Evolutionary conservation across 2,329 filamentous ascomycete species (phyloP).

Genomic region (Arthrobotrys entomopaga): DNA sequence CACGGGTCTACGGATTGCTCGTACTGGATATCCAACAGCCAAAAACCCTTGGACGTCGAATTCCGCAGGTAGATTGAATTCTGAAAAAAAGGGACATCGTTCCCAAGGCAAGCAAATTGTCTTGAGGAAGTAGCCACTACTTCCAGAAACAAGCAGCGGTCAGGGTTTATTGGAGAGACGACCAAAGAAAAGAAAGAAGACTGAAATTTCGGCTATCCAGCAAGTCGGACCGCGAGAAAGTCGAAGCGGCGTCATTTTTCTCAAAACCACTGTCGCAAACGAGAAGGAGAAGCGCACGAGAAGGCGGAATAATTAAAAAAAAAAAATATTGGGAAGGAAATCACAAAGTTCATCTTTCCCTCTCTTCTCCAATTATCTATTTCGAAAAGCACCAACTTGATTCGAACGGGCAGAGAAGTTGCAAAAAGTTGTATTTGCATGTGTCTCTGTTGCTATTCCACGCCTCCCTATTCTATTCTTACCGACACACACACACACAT

Average conservation of each 20-base stretch:
- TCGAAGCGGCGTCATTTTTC: slow-evolving; percentile 49
- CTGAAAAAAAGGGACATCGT: slow-evolving; percentile 1
- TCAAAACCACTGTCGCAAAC: slow-evolving; percentile 42
- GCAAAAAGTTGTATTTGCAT: slow-evolving; percentile 22
- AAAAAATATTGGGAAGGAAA: slow-evolving; percentile 7
- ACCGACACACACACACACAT: slow-evolving; percentile 12
- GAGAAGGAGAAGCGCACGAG: slow-evolving; percentile 40
- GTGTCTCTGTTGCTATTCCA: slow-evolving; percentile 29
- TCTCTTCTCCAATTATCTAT: slow-evolving; percentile 18
- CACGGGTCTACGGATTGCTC: slow-evolving; percentile 13
- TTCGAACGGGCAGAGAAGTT: slow-evolving; percentile 13
- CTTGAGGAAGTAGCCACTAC: slow-evolving; percentile 17
- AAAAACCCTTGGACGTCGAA: slow-evolving; percentile 42
- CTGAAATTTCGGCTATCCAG: slow-evolving; percentile 55
- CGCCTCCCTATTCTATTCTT: slow-evolving; percentile 54
- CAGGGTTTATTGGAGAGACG: slow-evolving; percentile 29
- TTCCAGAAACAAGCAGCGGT: slow-evolving; percentile 43
- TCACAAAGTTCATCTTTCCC: slow-evolving; percentile 22
- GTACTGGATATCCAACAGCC: slow-evolving; percentile 21
- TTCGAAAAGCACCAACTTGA: slow-evolving; percentile 3
- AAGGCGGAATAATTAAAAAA: slow-evolving; percentile 24
- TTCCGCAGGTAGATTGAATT: slow-evolving; percentile 52
- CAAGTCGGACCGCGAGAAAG: slow-evolving; percentile 49
- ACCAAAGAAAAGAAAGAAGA: slow-evolving; percentile 21
- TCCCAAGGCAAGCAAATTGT: slow-evolving; percentile 19